phyloP scores from a whole-genome alignment of 2,329 filamentous ascomycete species.

The Bisporella sp. region DNA sequence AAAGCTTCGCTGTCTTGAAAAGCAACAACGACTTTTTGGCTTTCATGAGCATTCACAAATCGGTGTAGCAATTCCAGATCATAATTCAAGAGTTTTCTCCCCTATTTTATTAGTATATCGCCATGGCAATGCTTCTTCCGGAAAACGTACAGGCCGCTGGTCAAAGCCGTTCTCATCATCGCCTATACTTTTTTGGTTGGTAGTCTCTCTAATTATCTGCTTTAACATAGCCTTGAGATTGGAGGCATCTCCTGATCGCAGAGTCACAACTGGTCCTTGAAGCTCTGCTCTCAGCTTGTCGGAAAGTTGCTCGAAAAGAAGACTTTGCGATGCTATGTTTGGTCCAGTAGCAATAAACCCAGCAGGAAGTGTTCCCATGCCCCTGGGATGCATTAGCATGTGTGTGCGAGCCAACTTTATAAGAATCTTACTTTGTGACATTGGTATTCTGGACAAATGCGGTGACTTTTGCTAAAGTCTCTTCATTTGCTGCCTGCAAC shows the following conservation, averaged over 20 bases:
- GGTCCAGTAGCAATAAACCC: slow-evolving; percentile 72
- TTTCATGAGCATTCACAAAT: slow-evolving; percentile 45
- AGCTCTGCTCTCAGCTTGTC: slow-evolving; percentile 42
- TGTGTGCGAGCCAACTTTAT: not conserved
- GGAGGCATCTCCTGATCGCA: slow-evolving; percentile 64
- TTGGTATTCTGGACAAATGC: slow-evolving; percentile 42
- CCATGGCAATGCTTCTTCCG: not conserved
- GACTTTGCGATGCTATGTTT: slow-evolving; percentile 67
- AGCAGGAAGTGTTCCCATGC: slow-evolving; percentile 40
- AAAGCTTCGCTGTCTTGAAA: slow-evolving; percentile 82
- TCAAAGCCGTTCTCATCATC: slow-evolving; percentile 46
- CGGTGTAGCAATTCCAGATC: slow-evolving; percentile 66
- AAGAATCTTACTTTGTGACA: slow-evolving; percentile 17
- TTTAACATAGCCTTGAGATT: slow-evolving; percentile 70
- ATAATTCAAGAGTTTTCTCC: slow-evolving; percentile 65
- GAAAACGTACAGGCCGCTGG: slow-evolving; percentile 39
- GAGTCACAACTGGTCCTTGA: slow-evolving; percentile 51
- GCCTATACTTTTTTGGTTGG: slow-evolving; percentile 35
- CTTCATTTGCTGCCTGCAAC: slow-evolving; percentile 52
- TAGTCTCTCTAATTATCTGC: slow-evolving; percentile 63
- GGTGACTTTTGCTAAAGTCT: slow-evolving; percentile 51
- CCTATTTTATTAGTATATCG: slow-evolving; percentile 31
- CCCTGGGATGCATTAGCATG: slow-evolving; percentile 8
- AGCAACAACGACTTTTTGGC: slow-evolving; percentile 59
- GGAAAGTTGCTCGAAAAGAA: slow-evolving; percentile 66